phyloP scores from a whole-genome alignment of 2,329 filamentous ascomycete genomes.

The Phialophora macrospora region DNA sequence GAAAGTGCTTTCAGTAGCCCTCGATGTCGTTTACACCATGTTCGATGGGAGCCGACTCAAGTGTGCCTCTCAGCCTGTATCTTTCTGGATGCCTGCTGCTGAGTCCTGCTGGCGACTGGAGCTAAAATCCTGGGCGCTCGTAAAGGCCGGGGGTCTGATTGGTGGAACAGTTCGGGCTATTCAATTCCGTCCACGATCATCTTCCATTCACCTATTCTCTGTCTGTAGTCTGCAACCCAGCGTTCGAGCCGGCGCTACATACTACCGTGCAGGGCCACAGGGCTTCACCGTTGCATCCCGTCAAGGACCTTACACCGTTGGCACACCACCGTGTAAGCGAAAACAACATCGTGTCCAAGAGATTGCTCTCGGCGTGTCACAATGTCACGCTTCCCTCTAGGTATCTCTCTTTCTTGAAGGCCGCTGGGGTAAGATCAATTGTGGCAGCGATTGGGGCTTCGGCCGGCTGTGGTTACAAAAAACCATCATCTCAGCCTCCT shows the following conservation, averaged over 20 bases:
- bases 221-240: too few species aligned
- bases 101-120: not conserved
- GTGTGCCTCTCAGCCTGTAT: not conserved
- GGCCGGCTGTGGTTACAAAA: not conserved
- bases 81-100: not conserved
- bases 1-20: too few species aligned
- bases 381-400: not conserved
- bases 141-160: slow-evolving; percentile 19
- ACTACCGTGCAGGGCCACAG: too few species aligned
- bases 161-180: not conserved
- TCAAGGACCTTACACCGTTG: too few species aligned
- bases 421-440: not conserved
- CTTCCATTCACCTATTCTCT: too few species aligned
- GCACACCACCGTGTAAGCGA: too few species aligned
- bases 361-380: not conserved
- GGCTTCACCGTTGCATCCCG: too few species aligned
- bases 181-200: not conserved
- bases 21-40: too few species aligned
- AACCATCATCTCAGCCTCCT: not conserved
- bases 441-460: not conserved
- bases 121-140: slow-evolving; percentile 14
- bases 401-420: not conserved
- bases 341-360: not conserved
- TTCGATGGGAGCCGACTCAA: not conserved
- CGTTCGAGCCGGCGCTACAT: too few species aligned